phyloP scores from a whole-genome alignment of 176 grass and related monocot species.

The Chrysopogon serrulatus region DNA sequence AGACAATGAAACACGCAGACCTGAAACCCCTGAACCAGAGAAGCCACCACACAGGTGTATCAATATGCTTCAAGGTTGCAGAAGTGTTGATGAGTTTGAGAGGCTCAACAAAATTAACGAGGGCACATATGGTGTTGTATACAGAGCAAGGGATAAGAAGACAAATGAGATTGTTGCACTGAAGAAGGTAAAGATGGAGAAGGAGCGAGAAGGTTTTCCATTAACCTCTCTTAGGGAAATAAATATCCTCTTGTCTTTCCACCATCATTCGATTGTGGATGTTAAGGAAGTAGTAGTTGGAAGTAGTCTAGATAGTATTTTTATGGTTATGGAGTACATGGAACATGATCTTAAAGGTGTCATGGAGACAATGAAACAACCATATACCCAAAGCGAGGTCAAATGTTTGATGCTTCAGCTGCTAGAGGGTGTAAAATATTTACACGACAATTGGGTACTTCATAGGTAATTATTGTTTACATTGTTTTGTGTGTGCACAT shows the following conservation, averaged over 20 bases:
- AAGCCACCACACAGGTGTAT: conserved; percentile 75
- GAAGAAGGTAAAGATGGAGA: conserved; percentile 99
- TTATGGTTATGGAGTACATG: conserved; percentile 99
- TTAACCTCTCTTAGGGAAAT: conserved; percentile 96
- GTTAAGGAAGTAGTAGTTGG: conserved; percentile 99
- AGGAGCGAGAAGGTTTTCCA: conserved; percentile 94
- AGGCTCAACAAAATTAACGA: conserved; percentile 98
- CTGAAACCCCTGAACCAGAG: conserved; percentile 56
- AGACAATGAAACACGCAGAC: conserved; percentile 38
- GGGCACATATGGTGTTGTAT: conserved; percentile 99
- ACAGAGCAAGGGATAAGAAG: conserved; percentile 94
- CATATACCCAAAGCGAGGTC: conserved; percentile 95
- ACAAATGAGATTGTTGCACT: conserved; percentile 82
- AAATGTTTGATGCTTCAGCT: conserved; percentile 98
- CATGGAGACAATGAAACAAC: conserved; percentile 99
- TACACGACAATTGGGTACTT: conserved; percentile 98
- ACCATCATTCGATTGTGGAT: conserved; percentile 90
- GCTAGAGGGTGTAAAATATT: conserved; percentile 86
- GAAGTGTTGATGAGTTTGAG: conserved; percentile 99
- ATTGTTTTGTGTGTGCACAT: not conserved
- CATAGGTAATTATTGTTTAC: conserved; percentile 67
- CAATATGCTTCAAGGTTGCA: conserved; percentile 96
- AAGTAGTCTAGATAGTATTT: conserved; percentile 93
- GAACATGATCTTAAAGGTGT: conserved; percentile 96
- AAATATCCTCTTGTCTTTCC: conserved; percentile 96